Evolutionary conservation across 495 filamentous ascomycete genomes (phyloP), one percentile per base, ranked within the genome.

Genomic region (Penicillium crystallinum): DNA sequence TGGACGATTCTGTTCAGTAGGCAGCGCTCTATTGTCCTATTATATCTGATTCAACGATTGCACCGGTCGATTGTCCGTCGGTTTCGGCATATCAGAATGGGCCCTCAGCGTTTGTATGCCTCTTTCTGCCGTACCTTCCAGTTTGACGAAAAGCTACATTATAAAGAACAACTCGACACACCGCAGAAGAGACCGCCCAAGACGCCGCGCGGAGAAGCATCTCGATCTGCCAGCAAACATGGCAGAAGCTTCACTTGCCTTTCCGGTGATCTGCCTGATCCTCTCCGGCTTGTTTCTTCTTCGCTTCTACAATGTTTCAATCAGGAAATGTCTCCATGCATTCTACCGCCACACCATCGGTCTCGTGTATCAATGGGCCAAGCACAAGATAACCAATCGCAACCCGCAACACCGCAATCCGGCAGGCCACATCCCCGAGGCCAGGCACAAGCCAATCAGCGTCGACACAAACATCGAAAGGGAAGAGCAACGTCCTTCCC

Each of bases 201-300:
- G n/a, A n/a, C n/a, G n/a, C n/a, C n/a, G n/a, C n/a, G n/a, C n/a
- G n/a, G n/a, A n/a, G n/a, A n/a, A n/a, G n/a, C n/a, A n/a, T n/a
- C n/a, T n/a, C n/a, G n/a, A n/a, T n/a, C n/a, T n/a, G n/a, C n/a
- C n/a, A n/a, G n/a, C n/a, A n/a, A n/a, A n/a, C n/a, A 57, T 57
- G 49, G 30, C 8, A 12, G 37, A 53, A 18, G 55, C 49, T 19
- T 54, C 55, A 14, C 55, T 57, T 18, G 14, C 19, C 37, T 57
- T 63, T 14, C 57, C 57, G 2, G 23, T 36, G 1, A 36, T 51
- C 30, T 59, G 57, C 25, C 44, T 67, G 23, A 11, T 4, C 53
- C 29, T 10, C 63, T 35, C 63, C 59, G 10, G 41, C 55, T 22
- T n/a, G 57, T 21, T 57, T 67, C 40, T 21, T 59, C 6, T 46